These are phyloP conservation scores for Spergularia bocconei DNA, from an alignment of 148 eudicot genomes.

Conservation along the genomic window DNA sequence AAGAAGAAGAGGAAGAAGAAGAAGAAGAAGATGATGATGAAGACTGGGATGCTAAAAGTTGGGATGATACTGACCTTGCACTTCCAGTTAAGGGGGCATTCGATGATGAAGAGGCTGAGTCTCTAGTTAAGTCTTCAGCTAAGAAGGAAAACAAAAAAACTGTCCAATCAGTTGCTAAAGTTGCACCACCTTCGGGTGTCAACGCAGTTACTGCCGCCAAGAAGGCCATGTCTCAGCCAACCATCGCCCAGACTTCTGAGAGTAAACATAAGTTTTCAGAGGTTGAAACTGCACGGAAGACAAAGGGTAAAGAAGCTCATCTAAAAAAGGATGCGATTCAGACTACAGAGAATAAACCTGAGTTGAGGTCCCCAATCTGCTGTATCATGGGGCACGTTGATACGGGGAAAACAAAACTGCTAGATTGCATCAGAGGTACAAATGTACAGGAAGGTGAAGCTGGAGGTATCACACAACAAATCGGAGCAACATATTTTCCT, in stretches of 20 bases:
- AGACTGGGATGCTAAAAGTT: constrained; percentile 96
- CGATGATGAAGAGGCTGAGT: constrained; percentile 76
- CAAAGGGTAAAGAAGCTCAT: constrained; percentile 25
- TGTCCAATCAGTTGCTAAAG: constrained; percentile 28
- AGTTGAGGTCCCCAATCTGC: constrained; percentile 86
- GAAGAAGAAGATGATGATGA: constrained; percentile 68
- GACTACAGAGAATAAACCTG: constrained; percentile 35
- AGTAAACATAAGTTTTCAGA: constrained; percentile 28
- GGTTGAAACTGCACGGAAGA: constrained; percentile 32
- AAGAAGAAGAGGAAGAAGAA: constrained; percentile 47
- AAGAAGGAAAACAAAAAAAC: constrained; percentile 44
- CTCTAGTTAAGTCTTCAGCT: constrained; percentile 44
- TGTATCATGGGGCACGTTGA: constrained; percentile 98
- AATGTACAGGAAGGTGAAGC: constrained; percentile 99
- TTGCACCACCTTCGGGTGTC: constrained; percentile 21
- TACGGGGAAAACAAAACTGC: constrained; percentile 89
- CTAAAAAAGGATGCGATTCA: constrained; percentile 33
- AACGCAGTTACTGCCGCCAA: constrained; percentile 27
- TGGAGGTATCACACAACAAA: constrained; percentile 95
- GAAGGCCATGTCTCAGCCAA: constrained; percentile 26
- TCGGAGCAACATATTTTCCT: constrained; percentile 91
- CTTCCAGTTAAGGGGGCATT: constrained; percentile 69
- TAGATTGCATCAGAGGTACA: constrained; percentile 86
- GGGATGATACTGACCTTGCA: constrained; percentile 77
- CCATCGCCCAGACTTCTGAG: constrained; percentile 32